Conservation (phyloP, 2,329 filamentous ascomycete genomes). For the Westerdykella sp. region DNA sequence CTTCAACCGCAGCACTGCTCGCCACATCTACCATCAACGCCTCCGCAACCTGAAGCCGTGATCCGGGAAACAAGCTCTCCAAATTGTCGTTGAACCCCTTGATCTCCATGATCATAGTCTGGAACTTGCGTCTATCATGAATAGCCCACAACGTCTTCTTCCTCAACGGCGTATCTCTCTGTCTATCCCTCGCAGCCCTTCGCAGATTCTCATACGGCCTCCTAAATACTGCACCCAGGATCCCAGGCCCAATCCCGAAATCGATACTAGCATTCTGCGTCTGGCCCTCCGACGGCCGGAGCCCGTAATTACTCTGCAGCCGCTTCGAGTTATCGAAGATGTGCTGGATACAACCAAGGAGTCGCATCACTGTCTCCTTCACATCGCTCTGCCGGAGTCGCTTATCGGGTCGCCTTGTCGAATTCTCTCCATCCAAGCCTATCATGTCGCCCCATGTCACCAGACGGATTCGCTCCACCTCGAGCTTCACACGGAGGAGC, state of each 20-base stretch:
- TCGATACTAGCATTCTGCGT: not conserved
- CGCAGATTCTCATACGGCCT: not conserved
- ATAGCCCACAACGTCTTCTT: not conserved
- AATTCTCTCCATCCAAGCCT: not conserved
- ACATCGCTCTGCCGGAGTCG: not conserved
- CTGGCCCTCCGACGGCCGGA: not conserved
- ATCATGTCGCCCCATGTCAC: not conserved
- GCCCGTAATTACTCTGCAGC: not conserved
- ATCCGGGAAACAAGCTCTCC: not conserved
- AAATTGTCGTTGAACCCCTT: not conserved
- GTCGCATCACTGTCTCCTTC: not conserved
- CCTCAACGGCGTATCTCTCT: not conserved
- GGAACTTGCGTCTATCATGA: not conserved
- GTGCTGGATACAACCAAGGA: not conserved
- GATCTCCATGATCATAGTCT: not conserved
- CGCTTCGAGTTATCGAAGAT: not conserved
- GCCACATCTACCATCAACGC: not conserved
- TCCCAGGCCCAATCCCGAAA: not conserved
- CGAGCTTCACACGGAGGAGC: not conserved
- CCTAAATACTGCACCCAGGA: not conserved
- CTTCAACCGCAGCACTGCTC: not conserved
- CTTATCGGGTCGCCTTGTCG: not conserved
- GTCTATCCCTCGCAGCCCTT: not conserved
- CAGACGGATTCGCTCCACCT: not conserved
- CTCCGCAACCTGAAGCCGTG: not conserved